Percentiles rank a stretch among this genome's conserved stretches.
These are phyloP conservation scores for Paramecium octaurelia DNA, from an alignment of 73 alveolate species.

Conservation along the genomic window DNA sequence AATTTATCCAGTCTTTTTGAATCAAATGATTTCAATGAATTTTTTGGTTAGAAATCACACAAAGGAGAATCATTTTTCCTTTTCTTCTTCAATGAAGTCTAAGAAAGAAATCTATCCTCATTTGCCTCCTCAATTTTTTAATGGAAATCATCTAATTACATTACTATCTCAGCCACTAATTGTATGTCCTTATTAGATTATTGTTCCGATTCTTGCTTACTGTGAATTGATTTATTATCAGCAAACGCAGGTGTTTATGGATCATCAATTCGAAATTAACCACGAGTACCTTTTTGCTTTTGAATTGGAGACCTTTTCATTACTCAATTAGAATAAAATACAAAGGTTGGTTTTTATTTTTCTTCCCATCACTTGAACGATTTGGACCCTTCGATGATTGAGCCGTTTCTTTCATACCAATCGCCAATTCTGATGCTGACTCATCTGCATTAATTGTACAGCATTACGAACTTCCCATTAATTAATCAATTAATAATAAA, in stretches of 20 bases:
- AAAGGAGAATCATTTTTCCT: constrained; percentile 28
- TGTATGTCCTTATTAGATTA: background rate
- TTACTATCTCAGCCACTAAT: background rate
- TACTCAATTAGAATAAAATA: background rate
- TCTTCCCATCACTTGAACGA: background rate
- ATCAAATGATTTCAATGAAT: constrained; percentile 5
- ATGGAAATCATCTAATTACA: background rate
- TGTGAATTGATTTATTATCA: background rate
- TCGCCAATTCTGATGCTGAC: background rate
- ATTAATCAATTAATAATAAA: background rate
- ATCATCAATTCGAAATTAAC: background rate
- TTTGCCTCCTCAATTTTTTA: background rate
- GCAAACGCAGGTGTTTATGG: constrained; percentile 23
- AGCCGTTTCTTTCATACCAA: background rate
- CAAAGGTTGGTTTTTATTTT: background rate
- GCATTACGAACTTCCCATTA: background rate
- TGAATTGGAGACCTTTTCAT: background rate
- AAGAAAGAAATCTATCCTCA: background rate
- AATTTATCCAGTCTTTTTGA: background rate
- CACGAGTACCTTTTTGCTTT: background rate
- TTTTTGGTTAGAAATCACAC: background rate
- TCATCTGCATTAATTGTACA: background rate
- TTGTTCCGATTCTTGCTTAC: background rate
- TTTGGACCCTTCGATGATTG: background rate
- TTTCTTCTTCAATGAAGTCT: background rate